A percentile compares a stretch with the other conserved stretches of the same genome.
Conservation (phyloP, 2,329 filamentous ascomycete species). For the Fusarium marasasianum region DNA sequence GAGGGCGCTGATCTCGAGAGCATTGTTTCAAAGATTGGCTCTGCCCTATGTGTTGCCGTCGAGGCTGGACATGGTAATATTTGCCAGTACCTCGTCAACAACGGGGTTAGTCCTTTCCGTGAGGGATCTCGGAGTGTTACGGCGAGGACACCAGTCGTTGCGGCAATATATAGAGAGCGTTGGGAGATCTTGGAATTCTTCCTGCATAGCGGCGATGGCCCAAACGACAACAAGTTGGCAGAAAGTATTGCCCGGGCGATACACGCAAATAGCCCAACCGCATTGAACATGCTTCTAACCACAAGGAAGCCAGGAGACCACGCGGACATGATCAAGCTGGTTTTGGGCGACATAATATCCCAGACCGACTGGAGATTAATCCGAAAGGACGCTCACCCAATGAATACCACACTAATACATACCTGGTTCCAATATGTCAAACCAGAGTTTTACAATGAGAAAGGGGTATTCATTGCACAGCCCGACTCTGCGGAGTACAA, state of each 20-base stretch:
- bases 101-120: not conserved
- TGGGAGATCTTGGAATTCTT: not conserved
- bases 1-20: not conserved
- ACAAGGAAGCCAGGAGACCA: rapidly evolving
- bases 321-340: rapidly evolving
- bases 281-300: rapidly evolving
- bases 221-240: rapidly evolving
- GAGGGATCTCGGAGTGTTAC: no score
- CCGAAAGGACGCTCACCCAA: rapidly evolving
- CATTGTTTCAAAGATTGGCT: no score
- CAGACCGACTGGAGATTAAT: rapidly evolving
- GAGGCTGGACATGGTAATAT: not conserved
- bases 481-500: not conserved
- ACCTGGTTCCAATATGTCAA: not conserved
- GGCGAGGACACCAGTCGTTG: no score
- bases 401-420: not conserved
- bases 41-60: not conserved
- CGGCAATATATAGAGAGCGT: not conserved
- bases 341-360: rapidly evolving
- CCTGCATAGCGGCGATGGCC: rapidly evolving
- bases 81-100: not conserved
- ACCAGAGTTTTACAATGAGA: not conserved
- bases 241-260: rapidly evolving
- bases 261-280: rapidly evolving
- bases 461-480: rapidly evolving